phyloP scores from a whole-genome alignment of 1,284 basidiomycete species.

The Psilocybe mexicana region DNA sequence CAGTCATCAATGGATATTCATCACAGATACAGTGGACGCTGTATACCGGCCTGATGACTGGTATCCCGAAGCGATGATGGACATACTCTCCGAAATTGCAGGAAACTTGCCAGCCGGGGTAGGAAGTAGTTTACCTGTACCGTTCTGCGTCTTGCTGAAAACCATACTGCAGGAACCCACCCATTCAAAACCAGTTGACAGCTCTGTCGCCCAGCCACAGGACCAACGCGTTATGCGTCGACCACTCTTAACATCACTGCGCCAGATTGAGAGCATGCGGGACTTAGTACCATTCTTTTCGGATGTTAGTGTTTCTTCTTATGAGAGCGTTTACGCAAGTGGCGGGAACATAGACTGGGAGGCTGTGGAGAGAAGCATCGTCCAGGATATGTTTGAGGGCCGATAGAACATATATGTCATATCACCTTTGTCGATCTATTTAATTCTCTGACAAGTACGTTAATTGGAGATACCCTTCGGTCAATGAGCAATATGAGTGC shows the following conservation, averaged over 20 bases:
- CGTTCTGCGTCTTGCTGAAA: not conserved
- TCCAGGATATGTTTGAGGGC: conserved; percentile 88
- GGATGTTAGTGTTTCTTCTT: conserved; percentile 83
- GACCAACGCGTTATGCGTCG: conserved; percentile 56
- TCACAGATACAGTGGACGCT: conserved; percentile 96
- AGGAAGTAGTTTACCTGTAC: conserved; percentile 18
- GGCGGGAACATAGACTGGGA: conserved; percentile 84
- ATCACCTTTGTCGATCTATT: conserved; percentile 5
- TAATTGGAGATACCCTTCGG: conserved; percentile 11
- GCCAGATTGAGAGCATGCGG: conserved; percentile 77
- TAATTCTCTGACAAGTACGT: not conserved
- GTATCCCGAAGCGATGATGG: conserved; percentile 86
- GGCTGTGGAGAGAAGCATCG: conserved; percentile 76
- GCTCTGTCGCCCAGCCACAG: conserved; percentile 22
- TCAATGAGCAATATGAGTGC: not conserved
- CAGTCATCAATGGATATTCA: conserved; percentile 98
- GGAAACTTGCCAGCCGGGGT: conserved; percentile 58
- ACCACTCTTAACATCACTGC: conserved; percentile 69
- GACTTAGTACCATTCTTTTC: conserved; percentile 89
- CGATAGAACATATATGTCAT: conserved; percentile 29
- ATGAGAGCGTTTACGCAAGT: conserved; percentile 86
- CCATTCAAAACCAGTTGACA: conserved; percentile 15
- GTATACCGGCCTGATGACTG: conserved; percentile 86
- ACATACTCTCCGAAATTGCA: conserved; percentile 85
- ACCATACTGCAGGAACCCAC: conserved; percentile 23